Percentiles rank a stretch among this genome's conserved stretches.
phyloP scores from a whole-genome alignment of 345 rosid genomes.

The Ceriops zippeliana region DNA sequence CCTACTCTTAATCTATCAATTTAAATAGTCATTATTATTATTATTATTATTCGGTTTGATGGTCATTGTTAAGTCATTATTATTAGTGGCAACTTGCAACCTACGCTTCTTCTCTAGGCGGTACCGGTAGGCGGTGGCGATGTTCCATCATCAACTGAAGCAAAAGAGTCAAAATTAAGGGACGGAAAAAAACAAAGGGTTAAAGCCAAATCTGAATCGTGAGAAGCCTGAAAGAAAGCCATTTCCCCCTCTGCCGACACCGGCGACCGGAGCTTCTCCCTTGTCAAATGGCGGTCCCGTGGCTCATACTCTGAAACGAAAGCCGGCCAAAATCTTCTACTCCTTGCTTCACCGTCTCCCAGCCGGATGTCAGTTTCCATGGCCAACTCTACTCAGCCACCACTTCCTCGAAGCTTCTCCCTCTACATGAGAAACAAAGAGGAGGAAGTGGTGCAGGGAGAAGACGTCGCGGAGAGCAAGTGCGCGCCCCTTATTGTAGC shows the following conservation, averaged over 20 bases:
- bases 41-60: no score
- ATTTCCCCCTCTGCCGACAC: neutral
- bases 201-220: no score
- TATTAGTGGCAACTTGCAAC: neutral
- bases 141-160: no score
- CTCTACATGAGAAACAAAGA: constrained; percentile 30
- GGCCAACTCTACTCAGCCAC: constrained; percentile 32
- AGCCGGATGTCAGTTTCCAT: constrained; percentile 18
- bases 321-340: constrained; percentile 7
- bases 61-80: neutral
- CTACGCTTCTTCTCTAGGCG: neutral
- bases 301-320: constrained; percentile 31
- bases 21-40: no score
- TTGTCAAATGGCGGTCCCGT: constrained; percentile 29
- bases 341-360: constrained; percentile 5
- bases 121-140: no score
- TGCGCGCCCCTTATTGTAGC: constrained; percentile 36
- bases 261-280: neutral
- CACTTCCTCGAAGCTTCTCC: constrained; percentile 31
- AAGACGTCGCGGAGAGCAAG: constrained; percentile 38
- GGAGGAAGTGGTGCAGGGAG: constrained; percentile 13
- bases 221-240: no score
- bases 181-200: no score
- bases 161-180: no score
- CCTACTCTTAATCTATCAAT: no score